Conservation (phyloP, 208 protist species). For the Leishmania tarentolae region DNA sequence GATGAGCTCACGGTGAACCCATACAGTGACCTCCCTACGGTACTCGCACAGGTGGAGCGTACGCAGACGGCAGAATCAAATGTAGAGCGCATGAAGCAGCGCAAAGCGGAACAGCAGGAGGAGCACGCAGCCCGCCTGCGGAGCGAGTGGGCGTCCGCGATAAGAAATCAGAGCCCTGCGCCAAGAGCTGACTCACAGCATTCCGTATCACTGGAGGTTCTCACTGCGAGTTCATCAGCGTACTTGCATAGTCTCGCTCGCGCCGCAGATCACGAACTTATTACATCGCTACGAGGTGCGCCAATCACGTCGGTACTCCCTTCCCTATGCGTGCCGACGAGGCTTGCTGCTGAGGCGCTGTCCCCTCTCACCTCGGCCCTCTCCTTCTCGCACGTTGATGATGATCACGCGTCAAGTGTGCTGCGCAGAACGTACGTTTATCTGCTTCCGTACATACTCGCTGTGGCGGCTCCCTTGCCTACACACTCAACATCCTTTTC, state of each 20-base stretch:
- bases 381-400: background rate
- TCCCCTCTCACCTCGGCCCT: conserved; percentile 5
- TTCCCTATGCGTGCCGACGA: background rate
- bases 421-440: conserved; percentile 19
- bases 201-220: background rate
- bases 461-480: background rate
- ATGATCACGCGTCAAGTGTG: background rate
- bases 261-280: background rate
- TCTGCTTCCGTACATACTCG: conserved; percentile 14
- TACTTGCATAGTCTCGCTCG: conserved; percentile 1
- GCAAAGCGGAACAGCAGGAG: conserved; percentile 8
- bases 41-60: conserved; percentile 8
- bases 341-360: conserved; percentile 1
- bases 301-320: background rate
- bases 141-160: conserved; percentile 10
- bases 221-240: background rate
- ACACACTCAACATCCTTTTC: background rate
- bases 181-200: background rate
- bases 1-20: conserved; percentile 30
- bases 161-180: background rate
- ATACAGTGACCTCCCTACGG: conserved; percentile 6
- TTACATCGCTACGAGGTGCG: background rate
- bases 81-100: conserved; percentile 14
- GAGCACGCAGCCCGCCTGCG: conserved; percentile 16
- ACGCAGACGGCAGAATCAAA: conserved; percentile 8